Conservation (phyloP, 2,329 filamentous ascomycete species). For the Paradendryphiella salina region DNA sequence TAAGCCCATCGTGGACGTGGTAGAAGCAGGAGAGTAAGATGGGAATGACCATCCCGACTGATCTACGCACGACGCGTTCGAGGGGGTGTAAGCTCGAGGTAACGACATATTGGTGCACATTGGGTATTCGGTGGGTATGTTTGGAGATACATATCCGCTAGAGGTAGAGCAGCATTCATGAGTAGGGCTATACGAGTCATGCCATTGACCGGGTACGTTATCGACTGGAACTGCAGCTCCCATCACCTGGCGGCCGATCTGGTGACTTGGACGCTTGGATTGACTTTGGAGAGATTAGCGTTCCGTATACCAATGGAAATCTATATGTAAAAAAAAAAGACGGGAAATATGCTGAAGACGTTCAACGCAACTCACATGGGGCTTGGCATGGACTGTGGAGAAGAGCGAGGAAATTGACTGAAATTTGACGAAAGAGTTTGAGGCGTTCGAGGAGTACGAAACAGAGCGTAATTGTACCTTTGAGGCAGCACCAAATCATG, state of each 20-base stretch:
- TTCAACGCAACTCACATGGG: slow-evolving; percentile 45
- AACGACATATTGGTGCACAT: slow-evolving; percentile 39
- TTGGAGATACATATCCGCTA: slow-evolving; percentile 42
- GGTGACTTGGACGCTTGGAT: slow-evolving; percentile 23
- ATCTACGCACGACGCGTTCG: slow-evolving; percentile 44
- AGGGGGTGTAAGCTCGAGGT: slow-evolving; percentile 43
- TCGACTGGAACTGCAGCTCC: slow-evolving; percentile 27
- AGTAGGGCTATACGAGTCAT: slow-evolving; percentile 36
- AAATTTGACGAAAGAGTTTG: slow-evolving; percentile 34
- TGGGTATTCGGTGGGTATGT: slow-evolving; percentile 29
- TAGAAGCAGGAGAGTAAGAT: slow-evolving; percentile 42
- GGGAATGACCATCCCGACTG: slow-evolving; percentile 32
- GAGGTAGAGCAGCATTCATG: slow-evolving; percentile 38
- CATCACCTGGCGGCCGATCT: slow-evolving; percentile 16
- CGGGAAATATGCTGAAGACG: slow-evolving; percentile 18
- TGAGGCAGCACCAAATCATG: slow-evolving; percentile 31
- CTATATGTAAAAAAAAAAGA: slow-evolving; percentile 4
- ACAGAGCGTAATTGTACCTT: slow-evolving; percentile 46
- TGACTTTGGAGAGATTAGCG: slow-evolving; percentile 17
- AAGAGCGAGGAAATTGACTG: slow-evolving; percentile 38
- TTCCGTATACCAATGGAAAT: background rate
- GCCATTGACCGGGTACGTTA: slow-evolving; percentile 27
- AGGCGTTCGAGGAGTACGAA: slow-evolving; percentile 47
- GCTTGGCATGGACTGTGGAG: slow-evolving; percentile 31
- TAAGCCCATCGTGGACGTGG: slow-evolving; percentile 41